Conservation (phyloP, 179 eudicot species). For the Nepenthes alata region DNA sequence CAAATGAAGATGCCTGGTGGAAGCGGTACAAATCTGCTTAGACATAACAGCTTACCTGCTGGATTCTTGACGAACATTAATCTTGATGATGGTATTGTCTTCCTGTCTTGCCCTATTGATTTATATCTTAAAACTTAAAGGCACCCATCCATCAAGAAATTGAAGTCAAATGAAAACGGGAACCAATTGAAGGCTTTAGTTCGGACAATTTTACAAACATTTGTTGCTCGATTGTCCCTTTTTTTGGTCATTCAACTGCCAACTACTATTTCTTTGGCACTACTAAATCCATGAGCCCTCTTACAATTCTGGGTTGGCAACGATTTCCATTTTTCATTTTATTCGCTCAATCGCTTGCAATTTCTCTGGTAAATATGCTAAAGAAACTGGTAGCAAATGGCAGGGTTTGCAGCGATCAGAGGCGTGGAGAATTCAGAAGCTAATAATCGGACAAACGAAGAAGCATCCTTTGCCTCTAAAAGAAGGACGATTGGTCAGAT, state of each 20-base stretch:
- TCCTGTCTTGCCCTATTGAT: not conserved
- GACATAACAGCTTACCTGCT: conserved; percentile 45
- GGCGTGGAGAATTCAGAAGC: conserved; percentile 12
- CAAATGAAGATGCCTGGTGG: conserved; percentile 21
- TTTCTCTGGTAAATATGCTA: no score
- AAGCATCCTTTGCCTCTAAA: not conserved
- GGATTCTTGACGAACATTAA: conserved; percentile 28
- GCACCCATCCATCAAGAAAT: no score
- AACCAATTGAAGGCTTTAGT: not conserved
- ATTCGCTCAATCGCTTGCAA: no score
- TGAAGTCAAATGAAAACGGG: no score
- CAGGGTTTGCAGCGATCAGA: no score
- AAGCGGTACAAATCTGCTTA: conserved; percentile 18
- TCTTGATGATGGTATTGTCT: conserved; percentile 21
- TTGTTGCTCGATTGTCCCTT: not conserved
- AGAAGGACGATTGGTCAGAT: conserved; percentile 5
- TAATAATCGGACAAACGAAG: conserved; percentile 11
- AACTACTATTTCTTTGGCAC: no score
- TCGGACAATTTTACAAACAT: not conserved
- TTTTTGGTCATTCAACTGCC: no score
- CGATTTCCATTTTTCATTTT: no score
- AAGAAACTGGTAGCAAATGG: no score
- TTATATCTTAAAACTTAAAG: no score
- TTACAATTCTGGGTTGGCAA: no score
- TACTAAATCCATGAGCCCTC: no score